These are phyloP conservation scores for Tardiomyces depauwii DNA, from an alignment of 1,139 yeast genomes.

Conservation along the genomic window DNA sequence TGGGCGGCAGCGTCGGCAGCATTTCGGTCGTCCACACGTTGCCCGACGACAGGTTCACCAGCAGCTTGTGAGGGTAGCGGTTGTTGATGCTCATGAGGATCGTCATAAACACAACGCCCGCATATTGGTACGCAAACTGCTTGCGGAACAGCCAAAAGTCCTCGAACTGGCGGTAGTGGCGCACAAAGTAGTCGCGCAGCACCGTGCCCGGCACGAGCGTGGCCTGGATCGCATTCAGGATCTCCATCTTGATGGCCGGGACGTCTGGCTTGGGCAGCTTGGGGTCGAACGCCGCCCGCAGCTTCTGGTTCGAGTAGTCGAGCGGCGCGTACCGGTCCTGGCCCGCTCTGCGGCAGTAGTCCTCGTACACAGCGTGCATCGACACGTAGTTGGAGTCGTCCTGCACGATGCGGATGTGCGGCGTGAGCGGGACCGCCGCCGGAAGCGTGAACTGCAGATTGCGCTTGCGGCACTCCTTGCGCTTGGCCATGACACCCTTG, in stretches of 20 bases:
- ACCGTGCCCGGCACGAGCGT: constrained; percentile 79
- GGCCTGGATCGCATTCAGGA: constrained; percentile 80
- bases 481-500: constrained; percentile 66
- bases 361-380: constrained; percentile 81
- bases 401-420: constrained; percentile 84
- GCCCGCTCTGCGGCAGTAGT: constrained; percentile 63
- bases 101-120: constrained; percentile 88
- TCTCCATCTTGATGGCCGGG: constrained; percentile 80
- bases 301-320: constrained; percentile 72
- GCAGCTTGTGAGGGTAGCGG: constrained; percentile 89
- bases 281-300: constrained; percentile 89
- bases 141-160: constrained; percentile 97
- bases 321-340: constrained; percentile 85
- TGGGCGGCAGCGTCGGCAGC: constrained; percentile 54
- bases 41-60: constrained; percentile 73
- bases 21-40: constrained; percentile 91
- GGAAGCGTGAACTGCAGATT: constrained; percentile 82
- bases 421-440: constrained; percentile 85
- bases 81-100: constrained; percentile 91
- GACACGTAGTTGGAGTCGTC: constrained; percentile 73
- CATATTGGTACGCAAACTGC: constrained; percentile 90
- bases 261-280: constrained; percentile 87
- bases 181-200: constrained; percentile 55
- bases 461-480: constrained; percentile 82
- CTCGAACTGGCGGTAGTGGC: constrained; percentile 65